A percentile compares a stretch with the other conserved stretches of the same genome.
phyloP scores from a whole-genome alignment of 768 basidiomycete genomes.

The Amanita exitialis region DNA sequence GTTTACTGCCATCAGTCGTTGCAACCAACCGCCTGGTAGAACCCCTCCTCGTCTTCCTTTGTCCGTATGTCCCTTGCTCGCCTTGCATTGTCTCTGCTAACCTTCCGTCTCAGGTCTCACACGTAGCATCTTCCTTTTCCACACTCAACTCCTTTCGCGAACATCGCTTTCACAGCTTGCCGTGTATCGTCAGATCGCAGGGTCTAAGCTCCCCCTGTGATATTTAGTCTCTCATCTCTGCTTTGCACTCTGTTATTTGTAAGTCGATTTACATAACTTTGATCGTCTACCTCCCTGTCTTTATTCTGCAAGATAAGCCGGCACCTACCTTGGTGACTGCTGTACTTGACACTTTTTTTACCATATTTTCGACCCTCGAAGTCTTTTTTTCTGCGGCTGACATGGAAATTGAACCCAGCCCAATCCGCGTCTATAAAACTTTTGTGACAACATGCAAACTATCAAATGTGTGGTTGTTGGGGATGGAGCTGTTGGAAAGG shows the following conservation, averaged over 20 bases:
- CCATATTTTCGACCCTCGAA: background rate
- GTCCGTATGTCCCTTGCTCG: slow-evolving; percentile 8
- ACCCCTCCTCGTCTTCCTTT: slow-evolving; percentile 17
- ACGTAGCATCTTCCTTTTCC: background rate
- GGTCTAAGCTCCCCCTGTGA: background rate
- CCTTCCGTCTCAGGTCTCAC: background rate
- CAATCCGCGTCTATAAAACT: slow-evolving; percentile 11
- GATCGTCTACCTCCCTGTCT: background rate
- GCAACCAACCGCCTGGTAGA: slow-evolving; percentile 28
- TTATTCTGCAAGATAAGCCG: background rate
- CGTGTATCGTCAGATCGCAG: slow-evolving; percentile 5
- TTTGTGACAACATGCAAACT: slow-evolving; percentile 66
- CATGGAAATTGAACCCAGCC: background rate
- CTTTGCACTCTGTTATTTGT: background rate
- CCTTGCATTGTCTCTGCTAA: background rate
- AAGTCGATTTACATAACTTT: background rate
- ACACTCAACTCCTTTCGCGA: slow-evolving; percentile 8
- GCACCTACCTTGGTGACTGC: background rate
- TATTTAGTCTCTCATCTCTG: background rate
- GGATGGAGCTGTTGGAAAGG: slow-evolving; percentile 98
- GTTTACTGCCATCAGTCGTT: slow-evolving; percentile 32
- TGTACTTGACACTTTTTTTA: background rate
- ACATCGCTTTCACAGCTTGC: slow-evolving; percentile 15
- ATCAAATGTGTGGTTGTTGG: slow-evolving; percentile 98
- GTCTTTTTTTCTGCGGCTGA: slow-evolving; percentile 10